phyloP scores from a whole-genome alignment of 768 basidiomycete genomes.

The Boletus huronensis region DNA sequence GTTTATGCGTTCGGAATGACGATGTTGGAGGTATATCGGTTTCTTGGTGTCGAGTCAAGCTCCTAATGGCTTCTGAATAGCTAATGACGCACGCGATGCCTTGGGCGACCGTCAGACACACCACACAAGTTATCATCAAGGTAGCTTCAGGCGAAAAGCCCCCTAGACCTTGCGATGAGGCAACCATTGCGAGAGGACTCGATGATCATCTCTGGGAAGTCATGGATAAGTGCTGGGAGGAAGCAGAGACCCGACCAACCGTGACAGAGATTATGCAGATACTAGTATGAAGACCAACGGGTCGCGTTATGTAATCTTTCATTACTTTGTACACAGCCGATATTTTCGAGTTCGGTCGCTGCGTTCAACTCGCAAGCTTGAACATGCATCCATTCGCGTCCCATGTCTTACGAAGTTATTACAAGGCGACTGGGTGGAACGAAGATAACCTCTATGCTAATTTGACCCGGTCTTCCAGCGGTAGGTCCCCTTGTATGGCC shows the following conservation, averaged over 20 bases:
- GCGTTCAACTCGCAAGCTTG: background rate
- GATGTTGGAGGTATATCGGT: slow-evolving; percentile 44
- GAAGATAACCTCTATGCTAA: slow-evolving; percentile 93
- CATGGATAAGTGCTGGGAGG: slow-evolving; percentile 43
- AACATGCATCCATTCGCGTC: slow-evolving; percentile 83
- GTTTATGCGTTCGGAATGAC: slow-evolving; percentile 59
- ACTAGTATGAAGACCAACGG: slow-evolving; percentile 5
- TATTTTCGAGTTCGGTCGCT: too few species aligned
- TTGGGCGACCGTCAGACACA: slow-evolving; percentile 47
- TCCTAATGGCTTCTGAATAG: slow-evolving; percentile 28
- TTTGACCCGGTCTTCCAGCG: slow-evolving; percentile 83
- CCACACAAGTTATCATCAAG: slow-evolving; percentile 48
- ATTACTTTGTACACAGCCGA: too few species aligned
- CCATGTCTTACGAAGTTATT: slow-evolving; percentile 86
- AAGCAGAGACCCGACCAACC: slow-evolving; percentile 37
- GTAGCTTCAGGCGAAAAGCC: slow-evolving; percentile 43
- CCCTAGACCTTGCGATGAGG: slow-evolving; percentile 36
- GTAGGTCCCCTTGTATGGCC: slow-evolving; percentile 40
- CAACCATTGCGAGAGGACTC: slow-evolving; percentile 39
- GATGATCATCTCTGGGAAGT: slow-evolving; percentile 46
- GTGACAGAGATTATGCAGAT: slow-evolving; percentile 35
- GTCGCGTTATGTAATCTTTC: slow-evolving; percentile 16
- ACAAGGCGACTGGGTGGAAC: slow-evolving; percentile 93
- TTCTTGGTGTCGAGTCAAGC: background rate
- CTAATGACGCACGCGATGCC: slow-evolving; percentile 53